Evolutionary conservation across 176 grass and related monocot genomes (phyloP).

Genomic region (Alopecurus myosuroides): DNA sequence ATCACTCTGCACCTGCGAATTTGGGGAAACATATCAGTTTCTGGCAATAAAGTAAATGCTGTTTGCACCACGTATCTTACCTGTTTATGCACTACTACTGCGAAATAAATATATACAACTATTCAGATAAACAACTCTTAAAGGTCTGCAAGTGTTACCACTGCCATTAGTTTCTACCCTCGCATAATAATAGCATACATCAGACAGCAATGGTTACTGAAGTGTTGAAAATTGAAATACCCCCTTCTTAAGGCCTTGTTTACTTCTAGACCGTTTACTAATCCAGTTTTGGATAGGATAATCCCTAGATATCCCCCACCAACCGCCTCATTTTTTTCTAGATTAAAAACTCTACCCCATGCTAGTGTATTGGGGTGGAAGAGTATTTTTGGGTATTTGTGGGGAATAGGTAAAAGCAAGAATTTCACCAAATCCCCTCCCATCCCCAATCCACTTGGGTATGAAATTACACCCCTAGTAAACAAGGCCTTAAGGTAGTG

Average conservation of each 20-base stretch:
- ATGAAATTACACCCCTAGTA: no score
- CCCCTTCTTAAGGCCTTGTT: neutral
- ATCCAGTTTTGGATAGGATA: no score
- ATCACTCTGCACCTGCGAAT: constrained; percentile 39
- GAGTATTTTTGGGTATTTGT: no score
- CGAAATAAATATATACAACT: neutral
- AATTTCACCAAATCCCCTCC: no score
- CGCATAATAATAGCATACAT: neutral
- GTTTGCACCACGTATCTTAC: neutral
- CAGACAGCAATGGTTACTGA: neutral
- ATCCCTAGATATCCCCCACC: no score
- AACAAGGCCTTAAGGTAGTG: no score
- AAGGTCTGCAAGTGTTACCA: neutral
- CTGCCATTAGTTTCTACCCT: constrained; percentile 13
- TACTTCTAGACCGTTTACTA: no score
- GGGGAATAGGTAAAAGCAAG: no score
- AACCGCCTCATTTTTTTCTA: no score
- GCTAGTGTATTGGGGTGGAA: no score
- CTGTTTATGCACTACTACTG: neutral
- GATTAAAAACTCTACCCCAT: no score
- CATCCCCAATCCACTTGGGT: no score
- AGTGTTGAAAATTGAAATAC: neutral
- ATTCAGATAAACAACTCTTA: constrained; percentile 5
- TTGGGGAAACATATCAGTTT: constrained; percentile 31
- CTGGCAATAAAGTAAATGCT: constrained; percentile 21